Percentiles rank a stretch among this genome's conserved stretches.
Evolutionary conservation across 768 basidiomycete species (phyloP).

Genomic region (Favolaschia claudopus): DNA sequence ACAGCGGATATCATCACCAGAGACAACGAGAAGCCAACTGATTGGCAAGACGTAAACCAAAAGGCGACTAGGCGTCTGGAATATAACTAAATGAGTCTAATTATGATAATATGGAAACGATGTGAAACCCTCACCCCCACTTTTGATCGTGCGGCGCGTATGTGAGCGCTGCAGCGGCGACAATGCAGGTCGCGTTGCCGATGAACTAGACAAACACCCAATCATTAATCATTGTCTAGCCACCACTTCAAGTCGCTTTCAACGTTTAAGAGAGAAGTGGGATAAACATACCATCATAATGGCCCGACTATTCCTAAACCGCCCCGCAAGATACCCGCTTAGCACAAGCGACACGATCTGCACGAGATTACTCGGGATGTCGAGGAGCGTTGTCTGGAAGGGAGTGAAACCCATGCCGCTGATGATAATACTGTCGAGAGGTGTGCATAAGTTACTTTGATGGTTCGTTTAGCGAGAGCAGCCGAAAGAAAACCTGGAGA

Average conservation of each 20-base stretch:
- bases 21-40: conserved; percentile 30
- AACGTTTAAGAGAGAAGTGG: not conserved
- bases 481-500: conserved; percentile 28
- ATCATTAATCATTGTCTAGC: not conserved
- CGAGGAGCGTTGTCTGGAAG: conserved; percentile 24
- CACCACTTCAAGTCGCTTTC: no score
- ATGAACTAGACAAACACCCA: conserved; percentile 10
- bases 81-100: no score
- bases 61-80: conserved; percentile 24
- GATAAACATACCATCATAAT: conserved; percentile 28
- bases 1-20: conserved; percentile 36
- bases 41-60: conserved; percentile 25
- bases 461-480: no score
- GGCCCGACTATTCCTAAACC: conserved; percentile 31
- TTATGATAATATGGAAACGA: no score
- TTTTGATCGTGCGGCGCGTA: conserved; percentile 26
- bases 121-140: no score
- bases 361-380: conserved; percentile 16
- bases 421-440: conserved; percentile 41
- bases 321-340: conserved; percentile 27
- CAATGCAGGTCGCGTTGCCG: conserved; percentile 17
- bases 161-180: conserved; percentile 23
- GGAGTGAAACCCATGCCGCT: conserved; percentile 31
- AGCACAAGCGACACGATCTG: conserved; percentile 26
- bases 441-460: conserved; percentile 18